A percentile compares a stretch with the other conserved stretches of the same genome.
These are phyloP conservation scores for Chaetomium tenue DNA, from an alignment of 495 filamentous ascomycete species.

Conservation along the genomic window DNA sequence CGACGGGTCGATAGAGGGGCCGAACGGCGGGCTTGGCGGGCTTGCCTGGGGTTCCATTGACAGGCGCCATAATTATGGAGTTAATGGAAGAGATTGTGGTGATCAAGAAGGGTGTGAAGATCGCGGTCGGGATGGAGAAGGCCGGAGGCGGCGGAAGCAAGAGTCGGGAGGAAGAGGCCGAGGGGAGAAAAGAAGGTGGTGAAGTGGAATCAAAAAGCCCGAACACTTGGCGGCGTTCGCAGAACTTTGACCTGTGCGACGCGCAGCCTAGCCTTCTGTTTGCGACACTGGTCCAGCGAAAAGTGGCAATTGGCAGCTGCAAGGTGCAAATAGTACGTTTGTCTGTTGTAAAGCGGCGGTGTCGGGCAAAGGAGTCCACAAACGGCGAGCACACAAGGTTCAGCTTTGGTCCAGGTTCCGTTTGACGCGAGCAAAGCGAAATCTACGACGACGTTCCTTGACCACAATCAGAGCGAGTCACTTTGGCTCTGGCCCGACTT, in stretches of 20 bases:
- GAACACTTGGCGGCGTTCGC: conserved; percentile 24
- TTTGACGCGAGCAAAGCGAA: background rate
- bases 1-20: conserved; percentile 16
- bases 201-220: conserved; percentile 17
- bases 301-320: background rate
- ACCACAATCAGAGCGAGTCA: background rate
- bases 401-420: background rate
- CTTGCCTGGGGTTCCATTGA: conserved; percentile 29
- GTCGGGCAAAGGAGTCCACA: background rate
- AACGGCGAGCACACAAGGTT: background rate
- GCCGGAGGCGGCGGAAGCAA: background rate
- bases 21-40: conserved; percentile 25
- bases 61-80: conserved; percentile 30
- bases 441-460: background rate
- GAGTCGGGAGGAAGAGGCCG: background rate
- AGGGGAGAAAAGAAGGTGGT: conserved; percentile 5
- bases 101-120: conserved; percentile 9
- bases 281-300: conserved; percentile 14
- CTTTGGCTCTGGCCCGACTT: conserved; percentile 18
- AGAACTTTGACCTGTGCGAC: conserved; percentile 27
- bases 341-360: background rate
- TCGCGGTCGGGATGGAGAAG: background rate
- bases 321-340: conserved; percentile 1
- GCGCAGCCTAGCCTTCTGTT: conserved; percentile 27
- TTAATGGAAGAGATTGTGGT: background rate